A percentile compares a stretch with the other conserved stretches of the same genome.
Conservation (phyloP, 768 basidiomycete genomes). For the Russula olivacea region DNA sequence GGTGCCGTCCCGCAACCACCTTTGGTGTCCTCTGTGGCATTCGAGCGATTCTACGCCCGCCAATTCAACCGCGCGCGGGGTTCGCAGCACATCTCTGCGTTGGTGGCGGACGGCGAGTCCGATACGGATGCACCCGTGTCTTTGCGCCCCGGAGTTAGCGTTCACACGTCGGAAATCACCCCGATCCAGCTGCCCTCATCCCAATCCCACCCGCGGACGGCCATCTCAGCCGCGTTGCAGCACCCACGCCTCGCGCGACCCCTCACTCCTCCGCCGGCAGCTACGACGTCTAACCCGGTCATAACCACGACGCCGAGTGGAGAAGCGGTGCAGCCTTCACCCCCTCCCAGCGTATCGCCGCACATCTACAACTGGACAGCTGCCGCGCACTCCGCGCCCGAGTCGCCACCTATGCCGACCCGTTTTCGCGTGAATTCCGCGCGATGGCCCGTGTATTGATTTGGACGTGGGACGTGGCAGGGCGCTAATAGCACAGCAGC, state of each 20-base stretch:
- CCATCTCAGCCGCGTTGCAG: constrained; percentile 7
- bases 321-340: constrained; percentile 16
- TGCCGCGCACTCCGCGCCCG: constrained; percentile 4
- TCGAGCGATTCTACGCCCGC: constrained; percentile 17
- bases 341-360: constrained; percentile 25
- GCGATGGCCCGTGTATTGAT: constrained; percentile 20
- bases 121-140: constrained; percentile 7
- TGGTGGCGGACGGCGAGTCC: constrained; percentile 5
- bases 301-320: constrained; percentile 1
- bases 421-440: constrained; percentile 12
- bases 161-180: constrained; percentile 24
- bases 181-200: constrained; percentile 24
- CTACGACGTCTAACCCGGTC: background rate
- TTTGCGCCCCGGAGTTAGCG: constrained; percentile 10
- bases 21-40: constrained; percentile 3
- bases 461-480: background rate
- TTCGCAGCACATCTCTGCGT: constrained; percentile 1
- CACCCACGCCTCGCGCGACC: constrained; percentile 1
- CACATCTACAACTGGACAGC: constrained; percentile 20
- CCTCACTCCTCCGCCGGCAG: constrained; percentile 6
- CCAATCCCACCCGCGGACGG: constrained; percentile 13
- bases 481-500: background rate
- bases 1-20: constrained; percentile 1
- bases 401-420: constrained; percentile 15
- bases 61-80: constrained; percentile 9